A percentile compares a stretch with the other conserved stretches of the same genome.
phyloP scores from a whole-genome alignment of 2,329 filamentous ascomycete genomes.

The Hypoxylon sp. region DNA sequence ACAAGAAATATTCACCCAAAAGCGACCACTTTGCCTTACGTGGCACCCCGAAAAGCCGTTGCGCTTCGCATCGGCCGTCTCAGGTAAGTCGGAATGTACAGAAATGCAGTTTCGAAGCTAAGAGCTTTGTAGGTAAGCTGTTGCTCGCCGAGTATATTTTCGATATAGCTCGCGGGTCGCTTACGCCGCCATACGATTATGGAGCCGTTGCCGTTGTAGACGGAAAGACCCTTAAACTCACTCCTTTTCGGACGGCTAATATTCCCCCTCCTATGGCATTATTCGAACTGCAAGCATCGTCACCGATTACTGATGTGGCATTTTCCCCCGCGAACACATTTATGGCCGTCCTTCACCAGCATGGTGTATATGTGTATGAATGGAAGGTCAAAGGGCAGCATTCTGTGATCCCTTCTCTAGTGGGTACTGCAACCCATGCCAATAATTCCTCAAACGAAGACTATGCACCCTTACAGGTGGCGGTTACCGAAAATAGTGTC shows the following conservation, averaged over 20 bases:
- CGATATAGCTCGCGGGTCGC: constrained; percentile 77
- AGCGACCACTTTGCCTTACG: constrained; percentile 57
- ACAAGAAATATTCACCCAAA: constrained; percentile 77
- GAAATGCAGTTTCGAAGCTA: constrained; percentile 32
- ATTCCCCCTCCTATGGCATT: constrained; percentile 94
- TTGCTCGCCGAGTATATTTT: constrained; percentile 78
- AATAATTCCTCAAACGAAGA: constrained; percentile 48
- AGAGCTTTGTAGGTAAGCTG: constrained; percentile 60
- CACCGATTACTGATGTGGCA: constrained; percentile 79
- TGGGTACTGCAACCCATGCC: constrained; percentile 59
- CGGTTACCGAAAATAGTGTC: constrained; percentile 50
- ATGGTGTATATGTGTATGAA: constrained; percentile 76
- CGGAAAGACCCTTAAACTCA: constrained; percentile 83
- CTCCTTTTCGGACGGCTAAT: constrained; percentile 86
- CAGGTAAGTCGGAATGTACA: constrained; percentile 58
- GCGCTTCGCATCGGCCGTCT: constrained; percentile 71
- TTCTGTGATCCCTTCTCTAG: constrained; percentile 61
- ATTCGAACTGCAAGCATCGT: constrained; percentile 76
- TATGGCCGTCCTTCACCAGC: constrained; percentile 80
- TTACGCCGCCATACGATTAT: constrained; percentile 79
- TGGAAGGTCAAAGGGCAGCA: constrained; percentile 75
- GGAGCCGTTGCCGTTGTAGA: constrained; percentile 89
- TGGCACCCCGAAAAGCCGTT: constrained; percentile 94
- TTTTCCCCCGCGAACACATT: constrained; percentile 75
- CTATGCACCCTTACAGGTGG: constrained; percentile 52